A percentile compares a stretch with the other conserved stretches of the same genome.
Conservation (phyloP, 768 basidiomycete genomes). For the Lactifluus pinguis region DNA sequence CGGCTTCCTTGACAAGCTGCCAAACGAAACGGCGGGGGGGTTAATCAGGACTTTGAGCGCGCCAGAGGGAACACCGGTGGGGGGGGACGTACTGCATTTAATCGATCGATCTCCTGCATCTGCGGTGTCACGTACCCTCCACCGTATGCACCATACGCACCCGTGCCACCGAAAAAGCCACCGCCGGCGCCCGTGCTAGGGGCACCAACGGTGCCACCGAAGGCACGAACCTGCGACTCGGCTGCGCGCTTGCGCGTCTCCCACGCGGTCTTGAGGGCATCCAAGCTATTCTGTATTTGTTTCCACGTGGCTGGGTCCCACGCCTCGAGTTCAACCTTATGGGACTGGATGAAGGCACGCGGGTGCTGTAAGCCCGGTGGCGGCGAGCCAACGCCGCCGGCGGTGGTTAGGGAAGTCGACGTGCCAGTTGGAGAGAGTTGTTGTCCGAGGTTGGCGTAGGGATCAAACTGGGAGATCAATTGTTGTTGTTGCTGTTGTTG, state of each 20-base stretch:
- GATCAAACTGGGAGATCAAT: constrained; percentile 19
- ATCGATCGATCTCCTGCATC: constrained; percentile 39
- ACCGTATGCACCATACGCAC: constrained; percentile 23
- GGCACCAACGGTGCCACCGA: constrained; percentile 29
- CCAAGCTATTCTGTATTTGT: constrained; percentile 45
- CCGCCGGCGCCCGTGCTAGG: constrained; percentile 13
- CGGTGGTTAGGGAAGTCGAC: neutral
- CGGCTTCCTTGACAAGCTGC: constrained; percentile 50
- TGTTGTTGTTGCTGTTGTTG: constrained; percentile 13
- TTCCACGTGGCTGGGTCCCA: constrained; percentile 22
- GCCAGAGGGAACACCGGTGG: neutral
- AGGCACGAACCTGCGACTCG: constrained; percentile 35
- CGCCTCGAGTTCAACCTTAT: constrained; percentile 54
- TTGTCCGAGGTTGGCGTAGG: constrained; percentile 10
- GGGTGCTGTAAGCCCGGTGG: constrained; percentile 47
- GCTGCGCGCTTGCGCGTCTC: constrained; percentile 48
- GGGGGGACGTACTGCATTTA: constrained; percentile 46
- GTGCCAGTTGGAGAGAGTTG: neutral
- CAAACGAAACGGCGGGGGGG: neutral
- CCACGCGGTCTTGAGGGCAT: constrained; percentile 61
- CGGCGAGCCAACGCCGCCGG: neutral
- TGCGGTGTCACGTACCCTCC: constrained; percentile 14
- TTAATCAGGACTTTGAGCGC: neutral
- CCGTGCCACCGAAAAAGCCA: constrained; percentile 27
- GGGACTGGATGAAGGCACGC: constrained; percentile 52